Conservation (phyloP, 345 rosid genomes). For the Pistacia vera region DNA sequence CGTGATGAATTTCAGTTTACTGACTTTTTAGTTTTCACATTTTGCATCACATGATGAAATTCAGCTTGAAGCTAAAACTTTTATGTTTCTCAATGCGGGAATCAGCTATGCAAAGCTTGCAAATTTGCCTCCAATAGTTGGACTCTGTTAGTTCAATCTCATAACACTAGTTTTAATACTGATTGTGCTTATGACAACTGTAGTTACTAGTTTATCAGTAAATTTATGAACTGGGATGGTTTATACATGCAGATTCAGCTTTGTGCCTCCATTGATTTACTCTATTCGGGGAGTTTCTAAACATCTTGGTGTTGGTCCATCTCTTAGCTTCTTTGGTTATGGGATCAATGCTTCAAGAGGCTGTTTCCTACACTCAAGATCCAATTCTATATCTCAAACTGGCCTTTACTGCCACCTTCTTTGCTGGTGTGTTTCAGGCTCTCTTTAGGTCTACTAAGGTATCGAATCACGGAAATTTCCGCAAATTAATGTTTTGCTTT, state of each 20-base stretch:
- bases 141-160: conserved; percentile 68
- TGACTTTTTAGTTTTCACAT: neutral
- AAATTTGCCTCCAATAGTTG: conserved; percentile 88
- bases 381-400: conserved; percentile 71
- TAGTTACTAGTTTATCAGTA: neutral
- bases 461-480: neutral
- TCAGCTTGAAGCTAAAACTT: neutral
- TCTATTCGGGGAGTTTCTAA: conserved; percentile 86
- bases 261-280: conserved; percentile 93
- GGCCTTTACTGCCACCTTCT: conserved; percentile 97
- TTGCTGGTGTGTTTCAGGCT: conserved; percentile 97
- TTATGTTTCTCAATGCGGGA: conserved; percentile 54
- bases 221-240: neutral
- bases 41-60: neutral
- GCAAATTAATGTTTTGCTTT: neutral
- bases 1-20: neutral
- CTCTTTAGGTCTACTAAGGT: conserved; percentile 87
- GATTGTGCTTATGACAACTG: neutral
- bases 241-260: conserved; percentile 82
- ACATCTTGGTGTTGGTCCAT: conserved; percentile 95
- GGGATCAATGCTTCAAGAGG: conserved; percentile 92
- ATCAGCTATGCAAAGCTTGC: conserved; percentile 99
- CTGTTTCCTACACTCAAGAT: conserved; percentile 63
- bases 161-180: neutral
- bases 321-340: conserved; percentile 93